Evolutionary conservation across 176 grass and related monocot species (phyloP).

Genomic region (Aegilops speltoides): DNA sequence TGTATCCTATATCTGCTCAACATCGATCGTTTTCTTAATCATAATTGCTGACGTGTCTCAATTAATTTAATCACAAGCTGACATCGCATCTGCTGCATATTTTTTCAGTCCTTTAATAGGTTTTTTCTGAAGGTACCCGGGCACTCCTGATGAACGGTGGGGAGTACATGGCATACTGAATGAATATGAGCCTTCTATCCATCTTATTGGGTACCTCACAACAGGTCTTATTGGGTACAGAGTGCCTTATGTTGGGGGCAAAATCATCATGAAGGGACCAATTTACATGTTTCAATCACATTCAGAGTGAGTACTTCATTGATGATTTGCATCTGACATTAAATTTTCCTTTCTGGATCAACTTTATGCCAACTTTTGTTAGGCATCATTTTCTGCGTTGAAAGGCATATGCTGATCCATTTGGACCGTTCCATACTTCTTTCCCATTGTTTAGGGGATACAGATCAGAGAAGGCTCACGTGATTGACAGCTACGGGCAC

Average conservation of each 20-base stretch:
- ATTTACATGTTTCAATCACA: not conserved
- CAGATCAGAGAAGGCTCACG: not conserved
- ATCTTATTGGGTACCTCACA: not conserved
- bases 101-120: not conserved
- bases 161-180: not conserved
- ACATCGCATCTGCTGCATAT: not conserved
- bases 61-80: not conserved
- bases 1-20: not conserved
- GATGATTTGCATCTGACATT: not conserved
- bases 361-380: not conserved
- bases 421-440: not conserved
- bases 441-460: not conserved
- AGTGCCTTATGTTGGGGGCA: not conserved
- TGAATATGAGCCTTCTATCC: too few relatives aligned
- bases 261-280: not conserved
- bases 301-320: not conserved
- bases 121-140: not conserved
- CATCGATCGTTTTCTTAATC: not conserved
- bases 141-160: not conserved
- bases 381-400: not conserved
- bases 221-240: not conserved
- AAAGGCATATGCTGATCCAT: not conserved
- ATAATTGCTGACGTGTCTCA: not conserved
- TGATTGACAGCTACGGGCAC: not conserved
- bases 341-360: not conserved